Evolutionary conservation across 2,329 filamentous ascomycete species (phyloP).

Genomic region (Fusarium proliferatum): DNA sequence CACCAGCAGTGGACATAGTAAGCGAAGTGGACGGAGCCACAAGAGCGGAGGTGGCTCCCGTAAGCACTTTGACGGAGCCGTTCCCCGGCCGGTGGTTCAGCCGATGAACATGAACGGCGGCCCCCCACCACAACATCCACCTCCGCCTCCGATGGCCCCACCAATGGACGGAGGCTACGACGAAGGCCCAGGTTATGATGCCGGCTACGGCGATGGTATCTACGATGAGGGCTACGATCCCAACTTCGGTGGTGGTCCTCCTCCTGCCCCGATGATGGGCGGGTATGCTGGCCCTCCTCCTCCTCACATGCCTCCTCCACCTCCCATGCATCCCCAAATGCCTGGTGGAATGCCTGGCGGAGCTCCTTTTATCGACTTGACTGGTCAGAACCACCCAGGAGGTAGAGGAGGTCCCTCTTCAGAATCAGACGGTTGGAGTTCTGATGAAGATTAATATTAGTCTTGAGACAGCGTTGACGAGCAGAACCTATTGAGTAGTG

Average conservation of each 20-base stretch:
- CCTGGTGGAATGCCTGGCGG: constrained; percentile 28
- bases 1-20: constrained; percentile 30
- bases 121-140: constrained; percentile 22
- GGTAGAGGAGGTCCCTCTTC: constrained; percentile 9
- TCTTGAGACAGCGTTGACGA: constrained; percentile 5
- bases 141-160: constrained; percentile 29
- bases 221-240: constrained; percentile 27
- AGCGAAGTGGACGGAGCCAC: constrained; percentile 33
- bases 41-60: constrained; percentile 31
- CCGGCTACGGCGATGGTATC: constrained; percentile 24
- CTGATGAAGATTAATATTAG: not conserved
- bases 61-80: constrained; percentile 42
- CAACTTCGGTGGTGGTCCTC: constrained; percentile 24
- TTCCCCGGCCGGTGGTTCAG: constrained; percentile 32
- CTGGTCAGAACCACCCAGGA: constrained; percentile 35
- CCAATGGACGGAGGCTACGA: constrained; percentile 37
- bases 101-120: constrained; percentile 30
- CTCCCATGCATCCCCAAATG: constrained; percentile 30
- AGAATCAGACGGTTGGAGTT: constrained; percentile 17
- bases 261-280: constrained; percentile 20
- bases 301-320: constrained; percentile 30
- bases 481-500: not conserved
- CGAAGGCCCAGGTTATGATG: constrained; percentile 4
- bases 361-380: constrained; percentile 40
- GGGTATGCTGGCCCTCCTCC: constrained; percentile 2